Conservation (phyloP, 805 yeast genomes). For the Kuraishia floccosa region DNA sequence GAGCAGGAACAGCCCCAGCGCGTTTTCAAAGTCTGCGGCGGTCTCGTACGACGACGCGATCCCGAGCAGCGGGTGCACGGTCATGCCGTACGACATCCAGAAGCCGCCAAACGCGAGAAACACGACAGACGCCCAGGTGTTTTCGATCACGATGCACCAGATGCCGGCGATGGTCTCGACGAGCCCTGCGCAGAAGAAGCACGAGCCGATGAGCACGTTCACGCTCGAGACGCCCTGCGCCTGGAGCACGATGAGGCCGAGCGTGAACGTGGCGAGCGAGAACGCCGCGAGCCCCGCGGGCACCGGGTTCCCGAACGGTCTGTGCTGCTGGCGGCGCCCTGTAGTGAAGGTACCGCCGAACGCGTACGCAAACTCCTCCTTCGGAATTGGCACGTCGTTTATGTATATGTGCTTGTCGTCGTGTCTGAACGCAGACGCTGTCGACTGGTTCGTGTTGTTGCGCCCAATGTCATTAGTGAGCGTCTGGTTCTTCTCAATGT, state of each 20-base stretch:
- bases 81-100: conserved; percentile 38
- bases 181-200: conserved; percentile 37
- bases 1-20: conserved; percentile 34
- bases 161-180: conserved; percentile 39
- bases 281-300: conserved; percentile 43
- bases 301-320: conserved; percentile 32
- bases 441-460: conserved; percentile 1
- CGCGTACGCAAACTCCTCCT: conserved; percentile 48
- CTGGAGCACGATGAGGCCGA: conserved; percentile 33
- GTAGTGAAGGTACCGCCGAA: conserved; percentile 49
- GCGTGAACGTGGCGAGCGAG: conserved; percentile 31
- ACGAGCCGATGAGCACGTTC: conserved; percentile 31
- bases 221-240: conserved; percentile 33
- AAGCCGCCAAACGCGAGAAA: conserved; percentile 44
- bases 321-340: conserved; percentile 18
- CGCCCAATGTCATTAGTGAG: not conserved
- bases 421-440: conserved; percentile 18
- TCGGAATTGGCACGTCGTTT: conserved; percentile 29
- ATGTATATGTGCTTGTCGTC: conserved; percentile 29
- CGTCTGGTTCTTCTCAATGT: conserved; percentile 3
- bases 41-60: conserved; percentile 26
- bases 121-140: conserved; percentile 45
- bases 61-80: conserved; percentile 31
- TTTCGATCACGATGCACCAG: conserved; percentile 37
- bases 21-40: conserved; percentile 24